Conservation (phyloP, 2,329 filamentous ascomycete genomes). For the Emergomyces orientalis region DNA sequence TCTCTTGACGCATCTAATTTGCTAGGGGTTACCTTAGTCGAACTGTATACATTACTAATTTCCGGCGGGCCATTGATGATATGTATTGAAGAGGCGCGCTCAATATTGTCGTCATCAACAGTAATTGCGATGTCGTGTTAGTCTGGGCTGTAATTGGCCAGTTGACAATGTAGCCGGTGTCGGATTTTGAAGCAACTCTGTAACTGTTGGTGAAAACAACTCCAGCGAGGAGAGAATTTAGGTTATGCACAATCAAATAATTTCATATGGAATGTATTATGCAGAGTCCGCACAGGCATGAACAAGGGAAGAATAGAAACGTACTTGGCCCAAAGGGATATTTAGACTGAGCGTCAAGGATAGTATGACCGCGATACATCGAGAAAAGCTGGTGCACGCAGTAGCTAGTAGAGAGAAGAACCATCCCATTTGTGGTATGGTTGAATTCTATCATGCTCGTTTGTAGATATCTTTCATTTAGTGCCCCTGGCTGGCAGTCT, state of each 20-base stretch:
- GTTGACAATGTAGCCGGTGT: conserved; percentile 21
- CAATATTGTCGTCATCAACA: conserved; percentile 16
- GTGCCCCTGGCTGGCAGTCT: background rate
- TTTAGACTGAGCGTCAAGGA: conserved; percentile 23
- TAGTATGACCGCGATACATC: conserved; percentile 24
- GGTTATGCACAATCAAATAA: background rate
- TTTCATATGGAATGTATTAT: background rate
- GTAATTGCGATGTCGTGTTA: conserved; percentile 21
- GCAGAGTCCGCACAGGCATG: background rate
- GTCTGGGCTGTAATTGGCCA: conserved; percentile 25
- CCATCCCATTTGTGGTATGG: conserved; percentile 22
- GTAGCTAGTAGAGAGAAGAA: conserved; percentile 27
- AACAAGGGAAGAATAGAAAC: background rate
- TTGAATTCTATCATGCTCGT: conserved; percentile 29
- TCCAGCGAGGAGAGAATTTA: no score
- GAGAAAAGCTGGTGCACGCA: conserved; percentile 31
- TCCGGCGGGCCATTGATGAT: background rate
- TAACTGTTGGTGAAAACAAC: conserved; percentile 20
- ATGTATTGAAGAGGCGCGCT: background rate
- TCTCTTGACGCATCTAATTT: conserved; percentile 13
- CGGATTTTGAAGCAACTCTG: conserved; percentile 25
- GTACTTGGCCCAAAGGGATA: conserved; percentile 20
- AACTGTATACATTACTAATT: background rate
- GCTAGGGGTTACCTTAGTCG: conserved; percentile 10
- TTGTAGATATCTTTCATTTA: conserved; percentile 9